These are phyloP conservation scores for Apostasia ramifera DNA, from an alignment of 106 monocot species.

Conservation along the genomic window DNA sequence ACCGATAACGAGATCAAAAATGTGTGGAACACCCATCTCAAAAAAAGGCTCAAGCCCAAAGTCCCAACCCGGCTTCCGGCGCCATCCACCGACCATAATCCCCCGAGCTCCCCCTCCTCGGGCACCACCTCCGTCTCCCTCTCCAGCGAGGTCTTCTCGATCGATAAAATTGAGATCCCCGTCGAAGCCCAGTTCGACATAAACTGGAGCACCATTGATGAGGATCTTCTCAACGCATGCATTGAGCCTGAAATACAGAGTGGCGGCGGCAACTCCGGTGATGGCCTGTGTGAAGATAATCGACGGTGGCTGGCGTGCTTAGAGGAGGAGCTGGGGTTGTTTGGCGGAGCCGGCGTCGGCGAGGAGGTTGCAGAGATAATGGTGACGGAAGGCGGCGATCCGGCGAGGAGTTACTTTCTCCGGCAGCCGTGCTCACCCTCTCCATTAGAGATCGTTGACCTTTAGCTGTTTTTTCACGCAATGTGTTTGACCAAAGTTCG, in stretches of 20 bases:
- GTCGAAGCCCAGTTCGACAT: slow-evolving; percentile 13
- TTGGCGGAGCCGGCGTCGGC: background rate
- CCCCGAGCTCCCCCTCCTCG: slow-evolving; percentile 1
- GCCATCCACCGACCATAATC: background rate
- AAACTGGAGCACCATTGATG: background rate
- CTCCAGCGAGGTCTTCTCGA: background rate
- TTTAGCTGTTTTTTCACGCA: background rate
- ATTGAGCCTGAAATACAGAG: slow-evolving; percentile 1
- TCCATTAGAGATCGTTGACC: background rate
- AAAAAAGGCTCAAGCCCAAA: slow-evolving; percentile 26
- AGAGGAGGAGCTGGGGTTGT: slow-evolving; percentile 37
- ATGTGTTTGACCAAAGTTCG: background rate
- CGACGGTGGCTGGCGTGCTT: slow-evolving; percentile 27
- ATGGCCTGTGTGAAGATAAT: background rate
- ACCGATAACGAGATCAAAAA: slow-evolving; percentile 67
- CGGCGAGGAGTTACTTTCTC: slow-evolving; percentile 16
- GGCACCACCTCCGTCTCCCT: background rate
- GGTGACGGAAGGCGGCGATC: background rate
- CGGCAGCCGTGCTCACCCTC: background rate
- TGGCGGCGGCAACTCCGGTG: background rate
- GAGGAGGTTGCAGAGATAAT: background rate
- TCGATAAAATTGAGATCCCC: slow-evolving; percentile 9
- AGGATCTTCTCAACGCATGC: background rate
- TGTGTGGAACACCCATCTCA: slow-evolving; percentile 59
- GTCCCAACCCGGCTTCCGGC: background rate